Percentiles rank a stretch among this genome's conserved stretches.
Evolutionary conservation across 306 rosid species (phyloP).

Genomic region (Geum urbanum): DNA sequence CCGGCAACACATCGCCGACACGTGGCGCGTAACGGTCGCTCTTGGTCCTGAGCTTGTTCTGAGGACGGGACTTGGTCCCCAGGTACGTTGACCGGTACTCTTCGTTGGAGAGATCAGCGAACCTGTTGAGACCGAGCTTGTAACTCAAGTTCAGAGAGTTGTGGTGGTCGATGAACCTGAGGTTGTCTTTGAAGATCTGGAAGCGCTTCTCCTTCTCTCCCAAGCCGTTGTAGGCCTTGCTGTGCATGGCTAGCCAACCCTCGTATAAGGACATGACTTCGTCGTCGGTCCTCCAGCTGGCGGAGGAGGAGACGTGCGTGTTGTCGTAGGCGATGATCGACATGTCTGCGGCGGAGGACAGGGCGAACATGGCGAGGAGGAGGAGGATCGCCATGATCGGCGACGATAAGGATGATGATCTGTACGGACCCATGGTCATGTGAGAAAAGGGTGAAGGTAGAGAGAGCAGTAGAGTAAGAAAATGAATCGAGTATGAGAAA

Average conservation of each 20-base stretch:
- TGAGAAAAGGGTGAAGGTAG: not conserved
- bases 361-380: conserved; percentile 31
- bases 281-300: conserved; percentile 43
- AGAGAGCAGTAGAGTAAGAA: not conserved
- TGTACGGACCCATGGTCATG: conserved; percentile 40
- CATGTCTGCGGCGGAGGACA: conserved; percentile 63
- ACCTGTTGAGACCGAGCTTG: conserved; percentile 69
- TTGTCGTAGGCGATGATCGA: conserved; percentile 60
- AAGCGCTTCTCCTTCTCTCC: conserved; percentile 72
- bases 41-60: conserved; percentile 29
- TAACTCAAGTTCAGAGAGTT: conserved; percentile 46
- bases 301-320: conserved; percentile 26
- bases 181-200: conserved; percentile 82
- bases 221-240: conserved; percentile 51
- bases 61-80: conserved; percentile 40
- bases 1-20: conserved; percentile 67
- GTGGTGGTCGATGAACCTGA: conserved; percentile 63
- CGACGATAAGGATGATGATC: conserved; percentile 23
- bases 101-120: conserved; percentile 86
- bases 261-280: conserved; percentile 63
- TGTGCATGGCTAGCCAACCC: conserved; percentile 65
- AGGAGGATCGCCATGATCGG: conserved; percentile 33
- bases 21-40: conserved; percentile 57
- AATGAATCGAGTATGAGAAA: conserved; percentile 5
- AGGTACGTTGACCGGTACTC: conserved; percentile 69